A percentile compares a stretch with the other conserved stretches of the same genome.
These are phyloP conservation scores for Colletotrichum siamense DNA, from an alignment of 2,329 filamentous ascomycete species.

Conservation along the genomic window DNA sequence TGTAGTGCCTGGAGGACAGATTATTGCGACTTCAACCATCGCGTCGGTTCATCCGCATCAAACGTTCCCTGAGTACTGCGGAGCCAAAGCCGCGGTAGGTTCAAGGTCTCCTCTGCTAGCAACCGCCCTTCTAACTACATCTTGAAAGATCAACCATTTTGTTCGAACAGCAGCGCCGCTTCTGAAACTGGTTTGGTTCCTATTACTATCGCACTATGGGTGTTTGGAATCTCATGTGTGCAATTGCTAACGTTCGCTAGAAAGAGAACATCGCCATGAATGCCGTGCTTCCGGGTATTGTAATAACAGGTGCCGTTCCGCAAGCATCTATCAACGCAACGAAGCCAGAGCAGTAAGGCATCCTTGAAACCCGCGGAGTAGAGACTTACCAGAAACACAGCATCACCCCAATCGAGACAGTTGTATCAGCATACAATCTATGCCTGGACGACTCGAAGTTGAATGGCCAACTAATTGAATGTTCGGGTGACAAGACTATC, in stretches of 20 bases:
- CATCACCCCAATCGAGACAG: neutral
- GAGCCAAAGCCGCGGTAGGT: neutral
- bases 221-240: no score
- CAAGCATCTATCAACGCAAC: neutral
- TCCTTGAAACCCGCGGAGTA: accelerated
- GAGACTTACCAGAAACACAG: neutral
- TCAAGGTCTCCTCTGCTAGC: neutral
- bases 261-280: neutral
- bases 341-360: neutral
- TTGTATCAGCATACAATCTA: neutral
- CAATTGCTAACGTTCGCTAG: no score
- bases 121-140: neutral
- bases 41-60: neutral
- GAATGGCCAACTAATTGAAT: neutral
- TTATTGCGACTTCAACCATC: neutral
- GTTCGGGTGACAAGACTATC: neutral
- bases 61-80: neutral
- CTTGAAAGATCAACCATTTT: neutral
- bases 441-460: neutral
- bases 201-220: neutral
- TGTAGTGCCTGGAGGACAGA: neutral
- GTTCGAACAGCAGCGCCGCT: neutral
- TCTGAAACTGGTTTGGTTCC: neutral
- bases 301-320: neutral
- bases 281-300: neutral